Evolutionary conservation across 495 filamentous ascomycete genomes (phyloP).

Genomic region (Aspergillus baeticus): DNA sequence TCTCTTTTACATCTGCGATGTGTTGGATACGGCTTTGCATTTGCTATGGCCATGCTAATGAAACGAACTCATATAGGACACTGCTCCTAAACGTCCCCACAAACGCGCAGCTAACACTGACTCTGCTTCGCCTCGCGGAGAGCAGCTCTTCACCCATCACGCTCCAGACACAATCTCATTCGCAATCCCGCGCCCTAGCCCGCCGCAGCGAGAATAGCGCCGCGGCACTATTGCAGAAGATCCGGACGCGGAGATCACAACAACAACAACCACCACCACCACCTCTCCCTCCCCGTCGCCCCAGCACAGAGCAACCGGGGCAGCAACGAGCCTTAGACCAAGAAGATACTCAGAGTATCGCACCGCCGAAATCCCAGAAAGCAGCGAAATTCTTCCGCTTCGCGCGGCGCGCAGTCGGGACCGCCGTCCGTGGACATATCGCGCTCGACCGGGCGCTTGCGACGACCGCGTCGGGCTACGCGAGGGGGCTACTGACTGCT

Average conservation of each 20-base stretch:
- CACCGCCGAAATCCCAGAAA: background rate
- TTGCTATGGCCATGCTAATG: background rate
- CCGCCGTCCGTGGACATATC: slow-evolving; percentile 64
- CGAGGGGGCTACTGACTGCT: background rate
- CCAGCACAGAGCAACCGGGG: background rate
- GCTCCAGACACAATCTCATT: background rate
- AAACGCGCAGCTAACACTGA: slow-evolving; percentile 81
- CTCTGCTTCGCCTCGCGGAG: slow-evolving; percentile 80
- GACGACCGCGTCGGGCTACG: slow-evolving; percentile 20
- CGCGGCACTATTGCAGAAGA: background rate
- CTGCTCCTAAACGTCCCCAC: slow-evolving; percentile 82
- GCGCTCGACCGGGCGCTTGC: slow-evolving; percentile 68
- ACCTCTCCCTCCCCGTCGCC: background rate
- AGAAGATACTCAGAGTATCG: background rate
- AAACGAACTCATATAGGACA: slow-evolving; percentile 38
- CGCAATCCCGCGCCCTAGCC: background rate
- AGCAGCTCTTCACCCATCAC: slow-evolving; percentile 54
- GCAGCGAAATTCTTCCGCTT: slow-evolving; percentile 53
- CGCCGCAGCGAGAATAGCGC: background rate
- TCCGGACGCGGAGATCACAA: background rate
- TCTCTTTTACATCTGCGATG: too few relatives aligned
- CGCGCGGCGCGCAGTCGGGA: slow-evolving; percentile 67
- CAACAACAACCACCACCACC: background rate
- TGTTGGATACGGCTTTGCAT: slow-evolving; percentile 12
- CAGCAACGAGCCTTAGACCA: background rate